A percentile compares a stretch with the other conserved stretches of the same genome.
phyloP scores from a whole-genome alignment of 257 asterid species.

The Jacaranda mimosifolia region DNA sequence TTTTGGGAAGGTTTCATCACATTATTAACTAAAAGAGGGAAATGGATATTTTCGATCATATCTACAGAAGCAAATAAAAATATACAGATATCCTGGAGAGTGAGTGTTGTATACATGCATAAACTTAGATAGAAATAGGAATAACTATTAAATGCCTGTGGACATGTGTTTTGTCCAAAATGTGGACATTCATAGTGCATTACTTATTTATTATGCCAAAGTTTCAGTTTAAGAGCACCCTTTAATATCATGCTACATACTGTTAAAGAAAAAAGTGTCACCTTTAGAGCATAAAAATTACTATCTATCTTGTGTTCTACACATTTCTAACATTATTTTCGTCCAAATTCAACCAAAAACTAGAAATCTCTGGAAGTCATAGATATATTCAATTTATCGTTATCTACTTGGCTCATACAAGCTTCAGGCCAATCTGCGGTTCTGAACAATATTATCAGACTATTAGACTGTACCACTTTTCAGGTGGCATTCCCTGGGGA shows the following conservation, averaged over 20 bases:
- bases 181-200: not conserved
- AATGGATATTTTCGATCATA: not conserved
- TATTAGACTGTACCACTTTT: conserved; percentile 8
- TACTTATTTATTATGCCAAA: not conserved
- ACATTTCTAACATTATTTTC: not conserved
- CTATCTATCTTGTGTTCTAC: not conserved
- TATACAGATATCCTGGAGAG: not conserved
- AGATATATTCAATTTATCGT: not conserved
- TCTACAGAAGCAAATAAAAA: not conserved
- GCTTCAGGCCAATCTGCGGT: not conserved
- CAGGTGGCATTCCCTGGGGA: conserved; percentile 1
- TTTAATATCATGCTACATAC: no score
- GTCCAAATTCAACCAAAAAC: not conserved
- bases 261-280: no score
- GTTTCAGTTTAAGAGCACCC: no score
- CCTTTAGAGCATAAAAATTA: not conserved
- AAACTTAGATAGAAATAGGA: no score
- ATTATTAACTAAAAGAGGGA: not conserved
- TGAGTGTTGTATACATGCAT: not conserved
- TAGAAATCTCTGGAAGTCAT: not conserved
- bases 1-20: not conserved
- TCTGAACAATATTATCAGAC: conserved; percentile 9
- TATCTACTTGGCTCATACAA: not conserved
- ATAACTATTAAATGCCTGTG: not conserved
- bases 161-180: not conserved